A percentile compares a stretch with the other conserved stretches of the same genome.
These are phyloP conservation scores for Hyaloscypha variabilis DNA, from an alignment of 495 filamentous ascomycete species.

Conservation along the genomic window DNA sequence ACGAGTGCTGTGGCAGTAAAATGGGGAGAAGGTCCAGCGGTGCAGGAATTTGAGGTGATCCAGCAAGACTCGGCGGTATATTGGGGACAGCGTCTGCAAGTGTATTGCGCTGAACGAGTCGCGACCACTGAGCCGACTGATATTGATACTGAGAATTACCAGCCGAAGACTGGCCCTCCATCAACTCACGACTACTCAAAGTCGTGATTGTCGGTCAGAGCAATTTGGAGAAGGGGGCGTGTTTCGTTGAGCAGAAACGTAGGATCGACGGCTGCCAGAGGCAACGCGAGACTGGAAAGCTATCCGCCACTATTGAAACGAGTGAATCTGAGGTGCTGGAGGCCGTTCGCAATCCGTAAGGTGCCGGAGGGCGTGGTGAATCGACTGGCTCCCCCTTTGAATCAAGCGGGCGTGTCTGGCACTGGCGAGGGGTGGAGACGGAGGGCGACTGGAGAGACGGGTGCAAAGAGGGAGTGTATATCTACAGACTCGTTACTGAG, in stretches of 20 bases:
- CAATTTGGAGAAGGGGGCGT: neutral
- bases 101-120: slow-evolving; percentile 33
- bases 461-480: slow-evolving; percentile 3
- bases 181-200: slow-evolving; percentile 28
- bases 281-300: neutral
- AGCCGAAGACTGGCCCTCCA: slow-evolving; percentile 33
- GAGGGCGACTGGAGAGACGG: neutral
- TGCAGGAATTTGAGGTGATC: slow-evolving; percentile 36
- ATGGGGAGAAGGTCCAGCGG: slow-evolving; percentile 49
- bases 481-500: slow-evolving; percentile 17
- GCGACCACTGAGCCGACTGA: slow-evolving; percentile 34
- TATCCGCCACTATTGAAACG: neutral
- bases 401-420: slow-evolving; percentile 23
- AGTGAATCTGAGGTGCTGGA: neutral
- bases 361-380: slow-evolving; percentile 6
- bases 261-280: neutral
- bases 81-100: slow-evolving; percentile 19
- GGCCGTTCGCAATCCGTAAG: neutral
- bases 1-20: slow-evolving; percentile 52
- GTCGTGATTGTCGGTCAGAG: slow-evolving; percentile 21
- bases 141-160: slow-evolving; percentile 36
- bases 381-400: slow-evolving; percentile 17
- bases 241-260: neutral
- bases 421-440: slow-evolving; percentile 19
- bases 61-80: slow-evolving; percentile 25